Conservation (phyloP, 176 grass and related monocot species). For the Oryza meyeriana region DNA sequence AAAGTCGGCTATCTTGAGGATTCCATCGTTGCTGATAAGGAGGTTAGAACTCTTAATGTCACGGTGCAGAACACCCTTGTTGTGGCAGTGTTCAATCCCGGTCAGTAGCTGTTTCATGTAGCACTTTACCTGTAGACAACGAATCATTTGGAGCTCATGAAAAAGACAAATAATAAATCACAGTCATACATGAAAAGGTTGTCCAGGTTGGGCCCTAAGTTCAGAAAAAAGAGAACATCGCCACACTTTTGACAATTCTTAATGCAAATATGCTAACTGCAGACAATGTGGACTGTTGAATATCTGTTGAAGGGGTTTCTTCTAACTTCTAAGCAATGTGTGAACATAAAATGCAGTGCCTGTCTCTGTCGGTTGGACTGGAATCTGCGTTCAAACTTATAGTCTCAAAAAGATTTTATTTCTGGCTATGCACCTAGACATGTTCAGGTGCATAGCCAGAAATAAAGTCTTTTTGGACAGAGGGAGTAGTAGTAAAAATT, state of each 20-base stretch:
- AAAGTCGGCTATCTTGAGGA: slow-evolving; percentile 97
- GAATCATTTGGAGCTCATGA: not conserved
- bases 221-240: not conserved
- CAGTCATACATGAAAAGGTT: not conserved
- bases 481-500: slow-evolving; percentile 9
- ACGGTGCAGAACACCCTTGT: slow-evolving; percentile 73
- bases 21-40: slow-evolving; percentile 66
- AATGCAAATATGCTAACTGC: not conserved
- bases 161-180: not conserved
- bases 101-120: slow-evolving; percentile 86
- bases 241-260: slow-evolving; percentile 5
- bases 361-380: slow-evolving; percentile 39
- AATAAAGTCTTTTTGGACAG: too few species aligned
- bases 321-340: slow-evolving; percentile 23
- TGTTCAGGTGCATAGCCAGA: too few species aligned
- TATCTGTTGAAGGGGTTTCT: slow-evolving; percentile 12
- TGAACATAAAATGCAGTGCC: not conserved
- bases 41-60: slow-evolving; percentile 97
- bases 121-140: slow-evolving; percentile 76
- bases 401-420: not conserved
- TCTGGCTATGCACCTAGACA: too few species aligned
- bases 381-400: slow-evolving; percentile 31
- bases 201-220: slow-evolving; percentile 1
- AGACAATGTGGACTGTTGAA: slow-evolving; percentile 45
- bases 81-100: slow-evolving; percentile 88